These are phyloP conservation scores for Barnettozyma sucrosica DNA, from an alignment of 805 yeast genomes.

Conservation along the genomic window DNA sequence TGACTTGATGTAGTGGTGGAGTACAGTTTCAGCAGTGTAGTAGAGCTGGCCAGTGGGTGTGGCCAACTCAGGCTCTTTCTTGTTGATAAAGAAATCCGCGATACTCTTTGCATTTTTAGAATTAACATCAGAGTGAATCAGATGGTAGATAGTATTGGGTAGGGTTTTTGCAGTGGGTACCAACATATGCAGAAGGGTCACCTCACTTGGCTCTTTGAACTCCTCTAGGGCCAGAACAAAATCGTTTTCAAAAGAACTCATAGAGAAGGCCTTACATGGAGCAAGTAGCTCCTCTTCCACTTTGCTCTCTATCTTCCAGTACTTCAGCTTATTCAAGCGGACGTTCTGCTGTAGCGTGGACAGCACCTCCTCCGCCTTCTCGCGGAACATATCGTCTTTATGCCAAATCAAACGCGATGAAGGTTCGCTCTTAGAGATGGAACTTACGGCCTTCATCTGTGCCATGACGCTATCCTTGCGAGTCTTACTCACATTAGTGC, in stretches of 20 bases:
- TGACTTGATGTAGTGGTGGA: constrained; percentile 1
- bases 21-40: constrained; percentile 13
- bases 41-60: constrained; percentile 2
- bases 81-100: not conserved
- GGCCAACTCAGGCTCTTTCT: not conserved
- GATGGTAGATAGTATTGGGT: constrained; percentile 2
- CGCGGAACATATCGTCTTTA: not conserved
- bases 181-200: constrained; percentile 3
- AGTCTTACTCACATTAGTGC: not conserved
- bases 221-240: not conserved
- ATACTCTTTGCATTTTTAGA: not conserved
- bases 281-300: not conserved
- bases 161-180: constrained; percentile 6
- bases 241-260: constrained; percentile 2
- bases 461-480: not conserved
- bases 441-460: not conserved
- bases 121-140: not conserved
- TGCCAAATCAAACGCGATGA: not conserved
- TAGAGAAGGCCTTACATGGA: not conserved
- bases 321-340: not conserved
- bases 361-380: not conserved
- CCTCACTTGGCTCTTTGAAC: not conserved
- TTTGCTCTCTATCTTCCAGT: not conserved
- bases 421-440: not conserved
- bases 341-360: not conserved